Evolutionary conservation across 345 rosid genomes (phyloP).

Genomic region (Eucalyptus caleyi): DNA sequence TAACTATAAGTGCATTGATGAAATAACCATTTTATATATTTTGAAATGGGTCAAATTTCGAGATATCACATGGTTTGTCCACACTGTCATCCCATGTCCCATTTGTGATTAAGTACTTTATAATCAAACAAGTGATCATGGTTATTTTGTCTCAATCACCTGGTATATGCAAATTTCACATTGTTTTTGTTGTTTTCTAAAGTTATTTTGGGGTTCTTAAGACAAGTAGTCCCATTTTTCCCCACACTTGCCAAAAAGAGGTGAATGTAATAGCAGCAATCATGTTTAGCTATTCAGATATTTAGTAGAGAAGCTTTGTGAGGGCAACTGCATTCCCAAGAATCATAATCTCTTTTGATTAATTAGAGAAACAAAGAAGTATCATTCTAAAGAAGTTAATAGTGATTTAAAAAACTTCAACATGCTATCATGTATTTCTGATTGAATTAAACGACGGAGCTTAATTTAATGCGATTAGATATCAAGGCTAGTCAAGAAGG

Average conservation of each 20-base stretch:
- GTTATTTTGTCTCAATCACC: neutral
- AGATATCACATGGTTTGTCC: neutral
- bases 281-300: neutral
- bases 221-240: neutral
- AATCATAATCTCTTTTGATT: neutral
- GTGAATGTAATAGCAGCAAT: neutral
- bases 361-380: neutral
- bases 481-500: neutral
- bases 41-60: neutral
- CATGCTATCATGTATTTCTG: neutral
- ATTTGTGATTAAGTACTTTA: neutral
- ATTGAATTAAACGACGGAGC: neutral
- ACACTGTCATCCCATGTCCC: neutral
- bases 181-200: neutral
- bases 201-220: neutral
- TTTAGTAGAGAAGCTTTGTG: neutral
- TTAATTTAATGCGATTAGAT: neutral
- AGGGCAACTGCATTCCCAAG: neutral
- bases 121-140: neutral
- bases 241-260: neutral
- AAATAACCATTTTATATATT: too few relatives aligned
- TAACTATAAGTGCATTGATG: too few relatives aligned
- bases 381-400: neutral
- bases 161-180: neutral
- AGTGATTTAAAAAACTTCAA: neutral